Conservation (phyloP, 257 asterid genomes). For the Misopates orontium region DNA sequence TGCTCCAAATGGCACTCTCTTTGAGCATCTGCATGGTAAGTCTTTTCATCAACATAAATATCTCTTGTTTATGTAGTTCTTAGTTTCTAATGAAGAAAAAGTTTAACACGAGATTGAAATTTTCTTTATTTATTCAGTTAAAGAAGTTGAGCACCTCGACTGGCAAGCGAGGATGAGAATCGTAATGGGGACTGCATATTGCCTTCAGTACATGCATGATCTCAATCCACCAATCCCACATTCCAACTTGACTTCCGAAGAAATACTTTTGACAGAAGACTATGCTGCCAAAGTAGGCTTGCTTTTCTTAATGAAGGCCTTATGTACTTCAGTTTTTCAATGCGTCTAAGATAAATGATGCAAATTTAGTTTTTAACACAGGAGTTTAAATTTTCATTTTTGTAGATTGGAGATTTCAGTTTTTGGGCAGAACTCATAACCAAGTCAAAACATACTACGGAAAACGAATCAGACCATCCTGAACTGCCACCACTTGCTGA, state of each 20-base stretch:
- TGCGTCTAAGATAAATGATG: background rate
- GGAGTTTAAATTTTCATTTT: conserved; percentile 7
- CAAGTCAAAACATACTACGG: conserved; percentile 45
- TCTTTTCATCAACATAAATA: background rate
- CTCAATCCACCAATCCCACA: conserved; percentile 72
- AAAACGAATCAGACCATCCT: conserved; percentile 47
- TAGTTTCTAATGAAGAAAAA: background rate
- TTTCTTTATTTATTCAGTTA: conserved; percentile 41
- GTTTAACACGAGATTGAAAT: background rate
- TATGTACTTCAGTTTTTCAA: background rate
- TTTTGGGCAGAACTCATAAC: conserved; percentile 69
- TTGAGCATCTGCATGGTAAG: conserved; percentile 88
- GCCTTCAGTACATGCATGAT: conserved; percentile 83
- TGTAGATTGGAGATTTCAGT: conserved; percentile 58
- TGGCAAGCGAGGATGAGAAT: conserved; percentile 85
- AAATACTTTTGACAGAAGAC: conserved; percentile 79
- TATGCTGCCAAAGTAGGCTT: conserved; percentile 90
- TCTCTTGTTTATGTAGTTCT: background rate
- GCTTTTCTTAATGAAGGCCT: background rate
- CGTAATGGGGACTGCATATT: conserved; percentile 79
- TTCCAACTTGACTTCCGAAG: conserved; percentile 53
- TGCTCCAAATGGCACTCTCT: conserved; percentile 88
- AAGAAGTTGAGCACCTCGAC: conserved; percentile 86
- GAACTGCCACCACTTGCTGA: conserved; percentile 55
- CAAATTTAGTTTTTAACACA: conserved; percentile 5